Evolutionary conservation across 179 eudicot genomes (phyloP).

Genomic region (Silene vulgaris): DNA sequence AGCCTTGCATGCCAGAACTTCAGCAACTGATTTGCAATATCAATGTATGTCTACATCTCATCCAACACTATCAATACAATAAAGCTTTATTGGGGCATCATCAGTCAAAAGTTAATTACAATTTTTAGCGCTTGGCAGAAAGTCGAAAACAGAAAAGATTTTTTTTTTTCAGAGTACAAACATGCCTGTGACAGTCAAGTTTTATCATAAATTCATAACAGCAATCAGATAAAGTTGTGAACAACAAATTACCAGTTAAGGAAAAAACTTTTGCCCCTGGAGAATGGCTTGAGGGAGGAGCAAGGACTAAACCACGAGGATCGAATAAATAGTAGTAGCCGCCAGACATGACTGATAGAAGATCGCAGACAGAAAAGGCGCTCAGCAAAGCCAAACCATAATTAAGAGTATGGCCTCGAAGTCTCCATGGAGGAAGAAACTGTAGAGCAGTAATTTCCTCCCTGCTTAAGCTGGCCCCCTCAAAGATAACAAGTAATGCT

Average conservation of each 20-base stretch:
- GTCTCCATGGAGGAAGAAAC: slow-evolving; percentile 92
- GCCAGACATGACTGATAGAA: slow-evolving; percentile 78
- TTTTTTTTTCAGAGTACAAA: background rate
- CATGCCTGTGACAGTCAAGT: background rate
- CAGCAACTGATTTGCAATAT: background rate
- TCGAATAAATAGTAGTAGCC: slow-evolving; percentile 88
- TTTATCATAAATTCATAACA: background rate
- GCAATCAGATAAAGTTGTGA: slow-evolving; percentile 10
- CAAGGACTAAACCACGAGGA: slow-evolving; percentile 81
- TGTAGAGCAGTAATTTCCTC: slow-evolving; percentile 89
- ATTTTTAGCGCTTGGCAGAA: background rate
- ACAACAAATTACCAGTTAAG: slow-evolving; percentile 54
- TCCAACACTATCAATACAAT: background rate
- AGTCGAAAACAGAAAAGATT: background rate
- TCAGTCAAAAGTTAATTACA: slow-evolving; percentile 3
- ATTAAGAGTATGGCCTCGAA: slow-evolving; percentile 79
- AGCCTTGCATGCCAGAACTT: background rate
- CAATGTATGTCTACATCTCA: background rate
- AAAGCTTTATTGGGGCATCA: background rate
- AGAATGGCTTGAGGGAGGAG: slow-evolving; percentile 61
- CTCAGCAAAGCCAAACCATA: slow-evolving; percentile 89
- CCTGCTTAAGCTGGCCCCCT: slow-evolving; percentile 83
- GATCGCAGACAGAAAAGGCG: slow-evolving; percentile 72
- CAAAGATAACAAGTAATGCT: slow-evolving; percentile 69
- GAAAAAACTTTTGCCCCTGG: slow-evolving; percentile 88